Evolutionary conservation across 345 rosid species (phyloP).

Genomic region (Aquilaria malaccensis): DNA sequence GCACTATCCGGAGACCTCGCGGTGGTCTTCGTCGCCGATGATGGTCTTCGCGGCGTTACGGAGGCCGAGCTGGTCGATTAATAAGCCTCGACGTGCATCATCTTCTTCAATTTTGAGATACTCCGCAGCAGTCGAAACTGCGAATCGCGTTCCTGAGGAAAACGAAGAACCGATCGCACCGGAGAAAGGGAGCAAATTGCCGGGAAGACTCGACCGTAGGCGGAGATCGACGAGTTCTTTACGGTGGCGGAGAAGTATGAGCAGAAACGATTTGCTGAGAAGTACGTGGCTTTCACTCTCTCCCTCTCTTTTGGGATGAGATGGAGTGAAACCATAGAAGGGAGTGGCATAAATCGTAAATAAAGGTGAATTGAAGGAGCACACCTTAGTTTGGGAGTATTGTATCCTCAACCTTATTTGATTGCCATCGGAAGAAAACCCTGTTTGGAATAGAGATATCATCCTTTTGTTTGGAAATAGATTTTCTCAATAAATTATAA

Average conservation of each 20-base stretch:
- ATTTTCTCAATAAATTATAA: too few relatives aligned
- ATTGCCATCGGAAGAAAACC: too few relatives aligned
- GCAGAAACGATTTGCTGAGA: constrained; percentile 41
- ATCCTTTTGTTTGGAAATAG: too few relatives aligned
- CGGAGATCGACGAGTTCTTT: constrained; percentile 51
- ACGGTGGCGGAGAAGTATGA: constrained; percentile 36
- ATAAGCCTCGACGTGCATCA: constrained; percentile 53
- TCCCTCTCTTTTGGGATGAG: too few relatives aligned
- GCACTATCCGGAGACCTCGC: constrained; percentile 89
- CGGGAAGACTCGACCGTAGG: constrained; percentile 21
- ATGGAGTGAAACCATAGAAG: too few relatives aligned
- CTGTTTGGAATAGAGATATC: too few relatives aligned
- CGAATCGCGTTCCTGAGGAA: too few relatives aligned
- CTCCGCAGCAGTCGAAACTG: constrained; percentile 74
- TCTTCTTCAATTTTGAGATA: constrained; percentile 69
- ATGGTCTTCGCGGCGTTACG: constrained; percentile 78
- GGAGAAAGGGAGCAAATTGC: not conserved
- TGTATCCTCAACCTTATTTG: too few relatives aligned
- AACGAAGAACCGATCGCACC: too few relatives aligned
- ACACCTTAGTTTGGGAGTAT: too few relatives aligned
- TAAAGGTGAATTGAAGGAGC: too few relatives aligned
- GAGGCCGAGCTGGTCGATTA: constrained; percentile 82
- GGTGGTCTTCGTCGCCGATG: constrained; percentile 93
- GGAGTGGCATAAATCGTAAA: too few relatives aligned
- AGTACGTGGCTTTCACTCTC: constrained; percentile 20